Evolutionary conservation across 2,329 filamentous ascomycete species (phyloP).

Genomic region (Aspergillus novofumigatus): DNA sequence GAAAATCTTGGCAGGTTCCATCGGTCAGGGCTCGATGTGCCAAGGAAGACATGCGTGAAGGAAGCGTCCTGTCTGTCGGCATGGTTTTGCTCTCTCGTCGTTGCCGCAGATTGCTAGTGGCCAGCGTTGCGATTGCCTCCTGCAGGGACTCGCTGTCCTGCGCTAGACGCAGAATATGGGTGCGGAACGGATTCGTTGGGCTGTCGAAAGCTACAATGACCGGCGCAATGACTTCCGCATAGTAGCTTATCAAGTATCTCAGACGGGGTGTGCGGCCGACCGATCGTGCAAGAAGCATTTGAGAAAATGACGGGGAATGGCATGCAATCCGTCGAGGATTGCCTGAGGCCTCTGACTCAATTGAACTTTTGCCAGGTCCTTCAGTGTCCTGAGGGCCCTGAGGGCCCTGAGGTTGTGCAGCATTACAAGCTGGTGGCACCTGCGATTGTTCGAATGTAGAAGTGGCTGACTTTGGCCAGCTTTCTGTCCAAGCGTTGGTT

Average conservation of each 20-base stretch:
- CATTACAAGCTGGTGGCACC: background rate
- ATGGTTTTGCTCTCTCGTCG: slow-evolving; percentile 56
- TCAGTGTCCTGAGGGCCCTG: background rate
- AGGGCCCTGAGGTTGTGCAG: background rate
- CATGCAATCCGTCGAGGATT: slow-evolving; percentile 16
- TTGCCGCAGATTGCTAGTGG: slow-evolving; percentile 87
- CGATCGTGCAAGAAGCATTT: slow-evolving; percentile 42
- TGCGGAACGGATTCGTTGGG: slow-evolving; percentile 78
- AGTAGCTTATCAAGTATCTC: slow-evolving; percentile 88
- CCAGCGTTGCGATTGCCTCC: slow-evolving; percentile 84
- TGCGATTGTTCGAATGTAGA: background rate
- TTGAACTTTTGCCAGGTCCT: background rate
- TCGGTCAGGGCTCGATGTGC: slow-evolving; percentile 43
- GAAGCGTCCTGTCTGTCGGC: slow-evolving; percentile 50
- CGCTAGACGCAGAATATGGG: slow-evolving; percentile 75
- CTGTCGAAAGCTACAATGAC: slow-evolving; percentile 89
- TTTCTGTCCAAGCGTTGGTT: background rate
- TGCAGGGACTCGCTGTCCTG: slow-evolving; percentile 76
- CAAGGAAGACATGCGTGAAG: slow-evolving; percentile 46
- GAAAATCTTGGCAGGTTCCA: slow-evolving; percentile 30
- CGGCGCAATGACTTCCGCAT: slow-evolving; percentile 85
- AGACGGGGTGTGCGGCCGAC: slow-evolving; percentile 68
- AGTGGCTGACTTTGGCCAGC: background rate
- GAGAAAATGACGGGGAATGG: slow-evolving; percentile 31
- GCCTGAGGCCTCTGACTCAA: background rate